Conservation (phyloP, 2,329 filamentous ascomycete species). For the Penicillium griseofulvum region DNA sequence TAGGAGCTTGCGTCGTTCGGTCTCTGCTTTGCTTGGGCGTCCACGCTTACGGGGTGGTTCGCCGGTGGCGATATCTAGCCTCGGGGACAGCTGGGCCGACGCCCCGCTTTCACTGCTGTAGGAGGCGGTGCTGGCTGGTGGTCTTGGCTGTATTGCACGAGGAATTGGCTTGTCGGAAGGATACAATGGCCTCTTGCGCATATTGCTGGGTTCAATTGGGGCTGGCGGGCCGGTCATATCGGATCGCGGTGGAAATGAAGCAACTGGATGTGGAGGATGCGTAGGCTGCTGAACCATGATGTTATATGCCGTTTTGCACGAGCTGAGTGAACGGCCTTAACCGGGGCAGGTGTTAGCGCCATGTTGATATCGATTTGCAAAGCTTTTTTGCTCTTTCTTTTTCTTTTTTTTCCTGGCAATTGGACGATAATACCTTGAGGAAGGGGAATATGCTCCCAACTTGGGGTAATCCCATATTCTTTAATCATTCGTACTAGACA, state of each 20-base stretch:
- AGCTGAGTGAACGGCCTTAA: conserved; percentile 41
- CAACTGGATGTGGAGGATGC: conserved; percentile 16
- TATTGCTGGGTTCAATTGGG: conserved; percentile 24
- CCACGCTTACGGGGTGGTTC: conserved; percentile 43
- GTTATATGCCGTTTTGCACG: conserved; percentile 36
- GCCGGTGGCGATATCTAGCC: conserved; percentile 28
- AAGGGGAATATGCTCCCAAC: conserved; percentile 43
- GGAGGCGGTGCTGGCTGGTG: conserved; percentile 31
- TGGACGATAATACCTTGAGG: conserved; percentile 39
- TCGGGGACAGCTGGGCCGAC: conserved; percentile 36
- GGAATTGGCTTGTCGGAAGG: conserved; percentile 33
- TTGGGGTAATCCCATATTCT: conserved; percentile 37
- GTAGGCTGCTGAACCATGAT: conserved; percentile 34
- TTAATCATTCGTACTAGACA: conserved; percentile 40
- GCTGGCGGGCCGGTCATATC: conserved; percentile 21
- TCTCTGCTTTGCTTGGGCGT: conserved; percentile 44
- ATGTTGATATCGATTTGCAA: conserved; percentile 1
- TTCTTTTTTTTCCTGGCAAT: not conserved
- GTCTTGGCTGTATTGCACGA: conserved; percentile 43
- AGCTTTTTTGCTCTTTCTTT: not conserved
- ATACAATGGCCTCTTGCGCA: conserved; percentile 34
- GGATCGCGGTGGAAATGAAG: conserved; percentile 23
- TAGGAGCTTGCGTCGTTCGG: conserved; percentile 38
- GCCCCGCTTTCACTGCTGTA: conserved; percentile 36
- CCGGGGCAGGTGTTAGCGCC: conserved; percentile 9